These are phyloP conservation scores for Diutina scorzettiae DNA, from an alignment of 1,139 yeast genomes.

Conservation along the genomic window DNA sequence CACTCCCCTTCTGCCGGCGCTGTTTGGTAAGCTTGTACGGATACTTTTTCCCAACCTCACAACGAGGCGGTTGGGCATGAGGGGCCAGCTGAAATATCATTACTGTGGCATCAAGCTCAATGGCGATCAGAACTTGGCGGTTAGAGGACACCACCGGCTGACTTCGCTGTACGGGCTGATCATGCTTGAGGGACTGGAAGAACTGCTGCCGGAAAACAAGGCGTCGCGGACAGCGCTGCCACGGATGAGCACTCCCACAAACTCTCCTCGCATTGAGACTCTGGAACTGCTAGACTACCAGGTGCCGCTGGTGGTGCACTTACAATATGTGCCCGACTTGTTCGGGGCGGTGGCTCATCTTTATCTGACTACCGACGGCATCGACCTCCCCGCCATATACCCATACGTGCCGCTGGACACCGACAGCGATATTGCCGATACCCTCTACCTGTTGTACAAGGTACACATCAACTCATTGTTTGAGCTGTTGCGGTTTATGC, in stretches of 20 bases:
- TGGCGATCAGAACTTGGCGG: conserved; percentile 23
- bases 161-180: background rate
- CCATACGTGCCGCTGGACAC: conserved; percentile 31
- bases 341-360: conserved; percentile 19
- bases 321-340: conserved; percentile 28
- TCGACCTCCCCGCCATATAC: conserved; percentile 39
- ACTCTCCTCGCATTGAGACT: conserved; percentile 7
- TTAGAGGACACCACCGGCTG: background rate
- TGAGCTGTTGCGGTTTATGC: conserved; percentile 59
- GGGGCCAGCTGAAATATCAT: conserved; percentile 86
- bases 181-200: background rate
- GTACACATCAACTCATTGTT: conserved; percentile 52
- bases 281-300: conserved; percentile 7
- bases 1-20: conserved; percentile 74
- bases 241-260: conserved; percentile 4
- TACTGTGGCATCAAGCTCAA: conserved; percentile 72
- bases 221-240: conserved; percentile 8
- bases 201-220: conserved; percentile 2
- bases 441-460: conserved; percentile 48
- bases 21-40: conserved; percentile 75
- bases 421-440: conserved; percentile 50
- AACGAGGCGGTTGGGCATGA: conserved; percentile 75
- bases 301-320: conserved; percentile 10
- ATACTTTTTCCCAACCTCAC: conserved; percentile 63
- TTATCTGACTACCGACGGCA: conserved; percentile 12